Evolutionary conservation across 805 yeast species (phyloP).

Genomic region (Ogataea paraovalis): DNA sequence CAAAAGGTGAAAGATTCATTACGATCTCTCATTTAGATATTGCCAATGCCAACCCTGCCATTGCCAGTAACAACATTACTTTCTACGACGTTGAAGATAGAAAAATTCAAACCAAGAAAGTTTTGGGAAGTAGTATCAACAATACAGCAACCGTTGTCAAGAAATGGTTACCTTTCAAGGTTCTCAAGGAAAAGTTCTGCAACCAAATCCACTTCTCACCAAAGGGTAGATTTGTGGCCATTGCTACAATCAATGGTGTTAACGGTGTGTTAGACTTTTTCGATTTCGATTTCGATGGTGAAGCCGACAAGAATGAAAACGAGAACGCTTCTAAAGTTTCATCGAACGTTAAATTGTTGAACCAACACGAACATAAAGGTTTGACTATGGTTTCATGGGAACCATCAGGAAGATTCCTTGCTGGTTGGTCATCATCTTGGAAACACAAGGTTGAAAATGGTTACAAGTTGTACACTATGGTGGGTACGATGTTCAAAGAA

Average conservation of each 20-base stretch:
- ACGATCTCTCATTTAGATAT: constrained; percentile 63
- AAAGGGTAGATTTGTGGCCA: constrained; percentile 76
- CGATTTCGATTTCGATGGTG: constrained; percentile 81
- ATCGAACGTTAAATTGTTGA: constrained; percentile 59
- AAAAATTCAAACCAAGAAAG: constrained; percentile 33
- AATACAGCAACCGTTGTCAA: constrained; percentile 14
- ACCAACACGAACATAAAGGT: constrained; percentile 64
- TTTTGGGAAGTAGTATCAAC: constrained; percentile 1
- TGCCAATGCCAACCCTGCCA: constrained; percentile 53
- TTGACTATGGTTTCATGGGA: constrained; percentile 90
- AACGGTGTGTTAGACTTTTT: constrained; percentile 74
- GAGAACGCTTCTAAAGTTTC: constrained; percentile 36
- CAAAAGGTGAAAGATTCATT: constrained; percentile 82
- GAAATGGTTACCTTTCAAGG: constrained; percentile 48
- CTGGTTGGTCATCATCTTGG: constrained; percentile 86
- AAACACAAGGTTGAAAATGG: constrained; percentile 86
- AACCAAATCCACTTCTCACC: constrained; percentile 88
- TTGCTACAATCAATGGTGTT: constrained; percentile 39
- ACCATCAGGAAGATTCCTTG: constrained; percentile 87
- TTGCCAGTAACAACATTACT: constrained; percentile 57
- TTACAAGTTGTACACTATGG: constrained; percentile 78
- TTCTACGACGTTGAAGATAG: constrained; percentile 80
- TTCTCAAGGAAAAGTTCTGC: constrained; percentile 56
- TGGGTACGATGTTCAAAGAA: constrained; percentile 72
- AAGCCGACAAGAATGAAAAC: constrained; percentile 34